Evolutionary conservation across 331 rosid species (phyloP).

Genomic region (Rosa hybrid): DNA sequence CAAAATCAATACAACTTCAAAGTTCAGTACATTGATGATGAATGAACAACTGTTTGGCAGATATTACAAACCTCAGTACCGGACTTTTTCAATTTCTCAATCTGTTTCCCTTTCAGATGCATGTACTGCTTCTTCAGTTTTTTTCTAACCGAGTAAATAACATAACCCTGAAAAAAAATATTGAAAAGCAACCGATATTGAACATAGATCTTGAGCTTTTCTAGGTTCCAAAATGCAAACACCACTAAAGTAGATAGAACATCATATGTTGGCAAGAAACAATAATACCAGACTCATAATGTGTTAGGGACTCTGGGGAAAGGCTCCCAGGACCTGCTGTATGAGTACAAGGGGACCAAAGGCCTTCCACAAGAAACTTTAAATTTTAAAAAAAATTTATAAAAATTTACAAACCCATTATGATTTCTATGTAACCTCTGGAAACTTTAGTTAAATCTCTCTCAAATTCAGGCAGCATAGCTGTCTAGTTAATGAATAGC

Average conservation of each 20-base stretch:
- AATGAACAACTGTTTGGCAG: conserved; percentile 19
- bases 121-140: conserved; percentile 88
- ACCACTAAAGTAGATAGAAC: neutral
- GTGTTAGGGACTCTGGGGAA: neutral
- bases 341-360: neutral
- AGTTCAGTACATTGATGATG: conserved; percentile 11
- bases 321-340: neutral
- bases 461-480: neutral
- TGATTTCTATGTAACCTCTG: neutral
- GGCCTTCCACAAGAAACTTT: neutral
- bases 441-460: neutral
- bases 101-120: conserved; percentile 89
- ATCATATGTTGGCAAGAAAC: neutral
- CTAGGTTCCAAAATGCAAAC: neutral
- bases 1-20: conserved; percentile 11
- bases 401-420: neutral
- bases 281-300: neutral
- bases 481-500: neutral
- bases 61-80: conserved; percentile 81
- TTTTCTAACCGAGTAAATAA: conserved; percentile 85
- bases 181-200: neutral
- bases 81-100: conserved; percentile 87
- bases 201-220: neutral
- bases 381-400: neutral
- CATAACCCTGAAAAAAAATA: conserved; percentile 72